Evolutionary conservation across 225 moss, liverwort and hornwort genomes (phyloP), one percentile per base, ranked within the genome.

Genomic region (Sphagnum contortum): DNA sequence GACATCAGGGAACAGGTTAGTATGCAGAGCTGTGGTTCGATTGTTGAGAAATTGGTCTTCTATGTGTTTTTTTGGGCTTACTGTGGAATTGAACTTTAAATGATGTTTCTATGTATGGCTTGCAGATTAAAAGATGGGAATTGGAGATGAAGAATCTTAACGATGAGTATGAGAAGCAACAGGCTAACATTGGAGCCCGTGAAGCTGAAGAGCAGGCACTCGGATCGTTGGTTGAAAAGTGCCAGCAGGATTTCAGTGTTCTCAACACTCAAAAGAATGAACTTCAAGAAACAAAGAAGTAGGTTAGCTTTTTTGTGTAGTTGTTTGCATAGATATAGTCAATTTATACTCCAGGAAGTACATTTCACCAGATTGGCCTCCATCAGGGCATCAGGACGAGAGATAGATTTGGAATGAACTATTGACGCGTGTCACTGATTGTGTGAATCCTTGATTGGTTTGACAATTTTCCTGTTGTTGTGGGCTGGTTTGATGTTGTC

Each of bases 211-310:
- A 88, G 73, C 71, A 86, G 69, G 83, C 88, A 67, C 87, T 83
- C 66, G 85, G 86, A 69, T 72, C 69, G 47, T 77, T 72, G 55
- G 83, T 80, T 66, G 65, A 69, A 4, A 76, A 76, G 65, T 88
- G 90, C 79, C 79, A 73, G 44, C 70, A 80, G 53, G 88, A 88
- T 49, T 80, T 81, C 68, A 67, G 64, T 61, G 68, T 71, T 13
- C 71, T 94, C 50, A 94, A 84, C 75, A 68, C 71, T 64, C 81
- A 81, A 68, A 88, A 90, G 54, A 90, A 94, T 69, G 73, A 69
- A 64, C 68, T 86, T 48, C 93, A 90, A 68, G 93, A 94, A 60
- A 79, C 56, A 13, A 81, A 86, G 73, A 90, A 94, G 90, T 92
- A 68, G 70, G 74, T 74, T 54, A 63, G 67, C 44, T 45, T 29